Percentiles rank a stretch among this genome's conserved stretches.
Conservation (phyloP, 75 land plant genomes). For the Selaginella moellendorffii region DNA sequence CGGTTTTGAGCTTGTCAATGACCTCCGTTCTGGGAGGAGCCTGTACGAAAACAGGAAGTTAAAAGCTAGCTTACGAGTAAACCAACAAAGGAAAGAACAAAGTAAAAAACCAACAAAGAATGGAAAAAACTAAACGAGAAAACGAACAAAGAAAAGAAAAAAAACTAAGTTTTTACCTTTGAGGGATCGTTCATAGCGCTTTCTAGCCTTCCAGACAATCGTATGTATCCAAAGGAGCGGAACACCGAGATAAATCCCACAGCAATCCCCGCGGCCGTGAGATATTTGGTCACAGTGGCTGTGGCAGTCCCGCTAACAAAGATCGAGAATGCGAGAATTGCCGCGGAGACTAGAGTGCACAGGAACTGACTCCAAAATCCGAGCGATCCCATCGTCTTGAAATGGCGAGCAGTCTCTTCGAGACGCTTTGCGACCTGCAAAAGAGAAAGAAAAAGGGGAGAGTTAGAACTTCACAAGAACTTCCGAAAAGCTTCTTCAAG, state of each 20-base stretch:
- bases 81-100: background rate
- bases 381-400: constrained; percentile 66
- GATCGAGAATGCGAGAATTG: constrained; percentile 77
- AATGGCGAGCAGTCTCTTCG: constrained; percentile 56
- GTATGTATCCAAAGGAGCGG: constrained; percentile 94
- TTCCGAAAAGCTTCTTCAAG: too few species aligned
- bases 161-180: constrained; percentile 36
- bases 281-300: constrained; percentile 72
- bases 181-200: constrained; percentile 43
- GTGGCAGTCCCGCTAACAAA: constrained; percentile 67
- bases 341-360: constrained; percentile 78
- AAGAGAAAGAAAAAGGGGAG: too few species aligned
- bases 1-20: background rate
- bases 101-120: background rate
- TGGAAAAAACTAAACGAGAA: background rate
- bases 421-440: constrained; percentile 79
- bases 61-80: too few species aligned
- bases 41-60: too few species aligned
- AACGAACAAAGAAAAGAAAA: too few species aligned
- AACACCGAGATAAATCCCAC: constrained; percentile 95
- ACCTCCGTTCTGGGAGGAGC: background rate
- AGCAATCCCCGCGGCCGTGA: constrained; percentile 84
- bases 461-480: too few species aligned
- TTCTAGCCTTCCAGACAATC: constrained; percentile 63
- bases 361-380: constrained; percentile 97